Conservation (phyloP, 2,329 filamentous ascomycete genomes). For the Podosphaera aphanis region DNA sequence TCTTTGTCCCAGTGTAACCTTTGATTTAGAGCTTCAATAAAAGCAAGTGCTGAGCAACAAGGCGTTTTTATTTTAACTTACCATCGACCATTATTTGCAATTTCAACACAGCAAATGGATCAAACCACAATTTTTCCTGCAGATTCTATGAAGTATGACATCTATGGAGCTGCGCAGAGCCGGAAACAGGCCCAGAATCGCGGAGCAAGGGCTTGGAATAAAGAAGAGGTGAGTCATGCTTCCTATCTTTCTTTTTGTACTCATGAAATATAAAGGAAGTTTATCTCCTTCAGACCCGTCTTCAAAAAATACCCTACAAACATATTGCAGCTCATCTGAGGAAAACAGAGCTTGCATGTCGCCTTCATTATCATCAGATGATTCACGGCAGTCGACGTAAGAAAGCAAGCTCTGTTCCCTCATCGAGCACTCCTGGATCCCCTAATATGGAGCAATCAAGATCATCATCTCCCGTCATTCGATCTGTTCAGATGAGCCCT, state of each 20-base stretch:
- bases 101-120: constrained; percentile 14
- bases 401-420: constrained; percentile 46
- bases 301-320: constrained; percentile 80
- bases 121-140: constrained; percentile 17
- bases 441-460: constrained; percentile 23
- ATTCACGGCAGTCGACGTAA: constrained; percentile 64
- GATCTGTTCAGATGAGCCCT: constrained; percentile 12
- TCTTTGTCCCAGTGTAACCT: too few species aligned
- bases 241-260: neutral
- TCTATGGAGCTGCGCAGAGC: constrained; percentile 37
- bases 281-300: constrained; percentile 61
- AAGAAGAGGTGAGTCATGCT: constrained; percentile 43
- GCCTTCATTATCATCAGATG: constrained; percentile 68
- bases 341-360: constrained; percentile 72
- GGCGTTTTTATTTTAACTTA: too few species aligned
- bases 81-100: constrained; percentile 8
- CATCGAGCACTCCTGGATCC: constrained; percentile 27
- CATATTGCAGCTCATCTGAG: constrained; percentile 67
- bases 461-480: constrained; percentile 27
- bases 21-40: too few species aligned
- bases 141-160: constrained; percentile 32
- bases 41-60: too few species aligned
- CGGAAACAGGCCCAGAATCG: constrained; percentile 47
- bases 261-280: constrained; percentile 32
- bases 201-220: constrained; percentile 62